Base-by-base conservation (phyloP, 2,329 filamentous ascomycete genomes). In the Microcera coccophila region DNA sequence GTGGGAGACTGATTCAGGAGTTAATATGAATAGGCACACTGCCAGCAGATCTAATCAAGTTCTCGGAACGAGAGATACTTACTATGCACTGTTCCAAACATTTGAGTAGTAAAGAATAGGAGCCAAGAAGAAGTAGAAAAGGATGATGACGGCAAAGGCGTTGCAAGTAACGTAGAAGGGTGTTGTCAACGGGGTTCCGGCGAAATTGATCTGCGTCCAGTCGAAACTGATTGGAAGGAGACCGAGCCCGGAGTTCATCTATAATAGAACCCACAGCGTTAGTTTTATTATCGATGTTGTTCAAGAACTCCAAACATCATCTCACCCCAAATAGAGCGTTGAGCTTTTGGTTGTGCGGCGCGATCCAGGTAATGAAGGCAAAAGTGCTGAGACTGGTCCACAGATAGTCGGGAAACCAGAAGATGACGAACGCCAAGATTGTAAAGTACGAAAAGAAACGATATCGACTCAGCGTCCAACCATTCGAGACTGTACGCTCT, bases 381-480 rank as follows among this genome's bases (percentile, higher is more conserved):
- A 84, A 84, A 50, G 78, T 73, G 26, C 75, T 79, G 4, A 85
- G 66, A 38, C 78, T 80, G 40, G 78, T 78, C 45, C 79, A 81
- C 32, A 85, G 75, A 57, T 76, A 79, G 4, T 78, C 79, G 0
- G 81, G 80, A 53, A 82, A 73, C 74, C 76, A 82, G 53, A 81
- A 79, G 76, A 77, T 75, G 28, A 72, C 58, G 45, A 73, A 73
- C 18, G 75, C 72, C 15, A 64, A 73, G 19, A 64, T 57, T 50
- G 77, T 76, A 26, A 81, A 69, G 50, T 75, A 74, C 42, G 82
- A 57, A 65, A 85, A 85, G 60, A 78, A 78, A 49, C 71, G 73
- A 61, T 82, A 84, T 39, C 81, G 75, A n/a, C 78, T 74, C 37
- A 85, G 73, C 24, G 58, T 71, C 82, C 83, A 86, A 33, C 82